Percentiles rank a stretch among this genome's conserved stretches.
These are phyloP conservation scores for Pichia sp. DNA, from an alignment of 1,139 yeast species.

Conservation along the genomic window DNA sequence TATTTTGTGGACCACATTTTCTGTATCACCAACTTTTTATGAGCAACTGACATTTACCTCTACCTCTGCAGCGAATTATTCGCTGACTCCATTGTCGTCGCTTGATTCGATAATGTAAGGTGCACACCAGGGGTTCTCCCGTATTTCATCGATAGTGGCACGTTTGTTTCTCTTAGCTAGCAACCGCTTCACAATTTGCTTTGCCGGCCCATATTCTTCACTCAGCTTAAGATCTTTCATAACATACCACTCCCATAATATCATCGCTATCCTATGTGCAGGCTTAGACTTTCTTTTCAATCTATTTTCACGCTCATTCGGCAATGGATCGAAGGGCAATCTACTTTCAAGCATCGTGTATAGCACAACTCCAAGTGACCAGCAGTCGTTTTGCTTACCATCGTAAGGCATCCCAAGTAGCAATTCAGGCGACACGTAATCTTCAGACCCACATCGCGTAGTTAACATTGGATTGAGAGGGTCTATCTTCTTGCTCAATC, in stretches of 20 bases:
- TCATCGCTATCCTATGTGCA: conserved; percentile 86
- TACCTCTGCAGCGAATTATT: neutral
- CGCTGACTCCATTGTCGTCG: neutral
- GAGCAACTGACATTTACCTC: too few species aligned
- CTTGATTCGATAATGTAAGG: conserved; percentile 6
- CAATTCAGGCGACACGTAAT: conserved; percentile 90
- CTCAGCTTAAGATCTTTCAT: conserved; percentile 33
- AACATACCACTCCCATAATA: conserved; percentile 83
- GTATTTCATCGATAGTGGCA: conserved; percentile 36
- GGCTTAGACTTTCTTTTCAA: conserved; percentile 51
- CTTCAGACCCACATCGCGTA: conserved; percentile 94
- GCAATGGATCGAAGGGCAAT: conserved; percentile 81
- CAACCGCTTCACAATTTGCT: conserved; percentile 49
- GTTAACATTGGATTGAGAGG: conserved; percentile 58
- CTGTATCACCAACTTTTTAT: neutral
- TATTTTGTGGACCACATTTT: neutral
- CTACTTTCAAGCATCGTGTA: conserved; percentile 80
- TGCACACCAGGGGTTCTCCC: conserved; percentile 21
- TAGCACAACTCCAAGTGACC: conserved; percentile 91
- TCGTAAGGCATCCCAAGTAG: conserved; percentile 86
- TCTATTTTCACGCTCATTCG: conserved; percentile 29
- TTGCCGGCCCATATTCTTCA: conserved; percentile 36
- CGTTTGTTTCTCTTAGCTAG: conserved; percentile 52
- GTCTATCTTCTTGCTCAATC: conserved; percentile 68
- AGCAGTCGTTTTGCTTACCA: conserved; percentile 83